phyloP scores from a whole-genome alignment of 139 green algal genomes.

The Bryopsis sp. region DNA sequence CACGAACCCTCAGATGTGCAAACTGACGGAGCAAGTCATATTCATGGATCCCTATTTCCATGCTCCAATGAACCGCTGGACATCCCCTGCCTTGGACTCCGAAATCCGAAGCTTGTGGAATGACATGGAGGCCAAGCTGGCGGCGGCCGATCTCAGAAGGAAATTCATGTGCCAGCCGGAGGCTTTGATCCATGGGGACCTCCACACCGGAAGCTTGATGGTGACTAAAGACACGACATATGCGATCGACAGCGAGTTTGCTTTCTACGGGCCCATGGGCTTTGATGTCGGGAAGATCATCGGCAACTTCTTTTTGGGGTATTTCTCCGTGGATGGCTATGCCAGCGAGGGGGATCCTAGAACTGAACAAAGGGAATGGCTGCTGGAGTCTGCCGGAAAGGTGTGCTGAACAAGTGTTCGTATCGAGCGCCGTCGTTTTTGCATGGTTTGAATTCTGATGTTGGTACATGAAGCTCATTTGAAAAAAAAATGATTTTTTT shows the following conservation, averaged over 20 bases:
- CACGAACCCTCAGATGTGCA: constrained; percentile 81
- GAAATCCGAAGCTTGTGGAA: constrained; percentile 23
- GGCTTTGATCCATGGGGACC: constrained; percentile 91
- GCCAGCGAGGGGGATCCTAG: constrained; percentile 25
- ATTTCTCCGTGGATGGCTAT: constrained; percentile 71
- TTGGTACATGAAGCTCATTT: too few relatives aligned
- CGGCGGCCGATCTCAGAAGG: constrained; percentile 58
- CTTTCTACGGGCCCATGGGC: constrained; percentile 85
- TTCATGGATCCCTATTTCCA: constrained; percentile 86
- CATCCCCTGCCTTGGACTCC: constrained; percentile 62
- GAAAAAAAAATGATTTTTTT: too few relatives aligned
- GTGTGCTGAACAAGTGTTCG: background rate
- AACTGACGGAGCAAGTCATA: constrained; percentile 90
- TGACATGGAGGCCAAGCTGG: constrained; percentile 62
- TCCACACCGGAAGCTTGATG: constrained; percentile 94
- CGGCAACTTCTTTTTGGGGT: constrained; percentile 82
- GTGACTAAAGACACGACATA: constrained; percentile 43
- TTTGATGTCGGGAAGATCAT: constrained; percentile 97
- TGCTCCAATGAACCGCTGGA: constrained; percentile 35
- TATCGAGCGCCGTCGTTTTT: background rate
- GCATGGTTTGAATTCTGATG: too few relatives aligned
- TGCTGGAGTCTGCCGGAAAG: constrained; percentile 6
- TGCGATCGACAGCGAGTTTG: constrained; percentile 95
- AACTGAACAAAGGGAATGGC: constrained; percentile 31
- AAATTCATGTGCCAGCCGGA: constrained; percentile 63